A percentile compares a stretch with the other conserved stretches of the same genome.
These are phyloP conservation scores for Macadamia tetraphylla DNA, from an alignment of 164 flowering plant species.

Conservation along the genomic window DNA sequence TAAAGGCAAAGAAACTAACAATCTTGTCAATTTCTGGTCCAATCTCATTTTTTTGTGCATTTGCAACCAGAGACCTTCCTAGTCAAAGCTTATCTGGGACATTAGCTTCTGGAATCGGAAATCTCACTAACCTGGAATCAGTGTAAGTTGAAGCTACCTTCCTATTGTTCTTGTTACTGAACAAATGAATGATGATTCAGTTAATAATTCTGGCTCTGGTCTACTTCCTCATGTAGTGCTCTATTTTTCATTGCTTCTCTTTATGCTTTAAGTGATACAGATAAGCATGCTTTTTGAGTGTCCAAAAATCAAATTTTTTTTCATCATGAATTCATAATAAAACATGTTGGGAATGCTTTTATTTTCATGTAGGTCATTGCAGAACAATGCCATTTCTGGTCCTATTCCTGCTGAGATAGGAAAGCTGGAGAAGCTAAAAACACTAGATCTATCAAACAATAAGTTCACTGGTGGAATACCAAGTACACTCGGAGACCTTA, in stretches of 20 bases:
- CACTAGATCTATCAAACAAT: slow-evolving; percentile 89
- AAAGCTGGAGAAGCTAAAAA: slow-evolving; percentile 71
- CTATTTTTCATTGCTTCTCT: not conserved
- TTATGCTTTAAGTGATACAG: not conserved
- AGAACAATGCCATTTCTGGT: slow-evolving; percentile 83
- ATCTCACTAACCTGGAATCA: too few species aligned
- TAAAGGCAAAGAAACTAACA: not conserved
- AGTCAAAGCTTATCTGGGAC: slow-evolving; percentile 77
- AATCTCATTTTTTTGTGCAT: not conserved
- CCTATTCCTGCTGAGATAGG: slow-evolving; percentile 74
- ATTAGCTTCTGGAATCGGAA: too few species aligned
- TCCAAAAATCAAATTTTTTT: too few species aligned
- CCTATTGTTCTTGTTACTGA: too few species aligned
- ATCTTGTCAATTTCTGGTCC: not conserved
- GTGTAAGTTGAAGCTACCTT: too few species aligned
- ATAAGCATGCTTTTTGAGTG: too few species aligned
- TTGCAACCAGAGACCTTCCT: slow-evolving; percentile 65
- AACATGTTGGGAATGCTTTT: not conserved
- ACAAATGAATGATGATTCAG: too few species aligned
- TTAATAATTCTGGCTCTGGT: too few species aligned
- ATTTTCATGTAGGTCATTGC: slow-evolving; percentile 57
- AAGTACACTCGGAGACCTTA: slow-evolving; percentile 62
- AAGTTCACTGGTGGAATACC: slow-evolving; percentile 68
- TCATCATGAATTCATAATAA: too few species aligned
- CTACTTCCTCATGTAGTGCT: not conserved